Conservation (phyloP, 352 stramenopile species). For the Pythium utonaiense region DNA sequence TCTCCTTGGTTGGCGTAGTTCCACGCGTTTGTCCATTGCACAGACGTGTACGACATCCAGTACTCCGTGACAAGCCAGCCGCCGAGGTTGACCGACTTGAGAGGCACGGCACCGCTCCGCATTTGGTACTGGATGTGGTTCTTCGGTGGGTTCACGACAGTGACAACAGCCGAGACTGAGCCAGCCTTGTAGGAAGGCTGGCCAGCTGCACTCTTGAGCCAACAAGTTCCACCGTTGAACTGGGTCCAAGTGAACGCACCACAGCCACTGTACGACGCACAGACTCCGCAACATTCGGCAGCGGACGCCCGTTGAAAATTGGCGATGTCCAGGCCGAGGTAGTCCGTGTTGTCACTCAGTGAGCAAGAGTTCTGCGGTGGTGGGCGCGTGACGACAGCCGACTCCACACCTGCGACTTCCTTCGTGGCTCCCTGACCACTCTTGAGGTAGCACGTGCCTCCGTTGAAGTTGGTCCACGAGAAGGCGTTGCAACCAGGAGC, state of each 20-base stretch:
- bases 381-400: constrained; percentile 9
- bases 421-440: constrained; percentile 1
- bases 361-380: constrained; percentile 7
- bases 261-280: constrained; percentile 7
- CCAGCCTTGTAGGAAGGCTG: background rate
- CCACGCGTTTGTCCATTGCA: constrained; percentile 54
- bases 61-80: constrained; percentile 20
- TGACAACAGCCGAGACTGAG: constrained; percentile 12
- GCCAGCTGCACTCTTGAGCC: constrained; percentile 18
- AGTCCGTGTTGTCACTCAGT: constrained; percentile 10
- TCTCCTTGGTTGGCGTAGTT: constrained; percentile 28
- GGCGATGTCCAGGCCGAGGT: constrained; percentile 11
- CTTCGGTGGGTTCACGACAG: background rate
- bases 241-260: constrained; percentile 18
- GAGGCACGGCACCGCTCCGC: constrained; percentile 12
- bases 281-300: constrained; percentile 11
- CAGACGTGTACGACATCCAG: constrained; percentile 48
- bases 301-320: background rate
- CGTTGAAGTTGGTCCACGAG: constrained; percentile 22
- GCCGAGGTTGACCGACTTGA: constrained; percentile 60
- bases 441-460: constrained; percentile 29
- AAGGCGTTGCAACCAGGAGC: constrained; percentile 14
- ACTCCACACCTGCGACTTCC: background rate
- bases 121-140: constrained; percentile 26
- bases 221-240: constrained; percentile 23